Percentiles rank a stretch among this genome's conserved stretches.
Conservation (phyloP, 2,329 filamentous ascomycete species). For the Monosporascus sp. region DNA sequence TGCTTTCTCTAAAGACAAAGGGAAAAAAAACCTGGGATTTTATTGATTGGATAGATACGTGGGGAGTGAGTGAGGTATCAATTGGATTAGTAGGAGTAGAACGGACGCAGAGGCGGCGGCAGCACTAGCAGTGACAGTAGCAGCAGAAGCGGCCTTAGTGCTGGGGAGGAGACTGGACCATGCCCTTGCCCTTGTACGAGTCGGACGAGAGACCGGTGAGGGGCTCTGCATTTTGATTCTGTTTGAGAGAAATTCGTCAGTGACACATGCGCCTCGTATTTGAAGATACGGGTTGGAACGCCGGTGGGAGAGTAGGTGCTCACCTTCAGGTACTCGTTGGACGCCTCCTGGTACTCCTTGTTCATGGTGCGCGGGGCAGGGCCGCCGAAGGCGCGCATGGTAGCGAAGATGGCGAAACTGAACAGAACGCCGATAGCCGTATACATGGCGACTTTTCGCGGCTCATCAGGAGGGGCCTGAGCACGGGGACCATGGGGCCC, state of each 20-base stretch:
- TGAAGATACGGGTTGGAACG: not conserved
- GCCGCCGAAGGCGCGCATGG: conserved; percentile 66
- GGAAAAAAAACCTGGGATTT: conserved; percentile 17
- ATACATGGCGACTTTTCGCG: conserved; percentile 70
- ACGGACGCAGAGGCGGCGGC: not conserved
- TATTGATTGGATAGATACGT: conserved; percentile 8
- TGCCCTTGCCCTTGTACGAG: conserved; percentile 71
- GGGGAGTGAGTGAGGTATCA: conserved; percentile 13
- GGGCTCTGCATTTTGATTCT: conserved; percentile 82
- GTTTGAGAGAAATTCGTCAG: conserved; percentile 13
- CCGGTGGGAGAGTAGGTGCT: conserved; percentile 24
- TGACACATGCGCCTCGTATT: not conserved
- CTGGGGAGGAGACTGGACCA: conserved; percentile 65
- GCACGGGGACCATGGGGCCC: conserved; percentile 92
- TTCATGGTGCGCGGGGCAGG: conserved; percentile 80
- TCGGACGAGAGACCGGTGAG: conserved; percentile 77
- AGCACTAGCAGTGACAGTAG: not conserved
- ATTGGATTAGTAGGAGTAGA: conserved; percentile 5
- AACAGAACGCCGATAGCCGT: conserved; percentile 61
- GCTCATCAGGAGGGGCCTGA: conserved; percentile 75
- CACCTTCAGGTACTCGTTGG: conserved; percentile 92
- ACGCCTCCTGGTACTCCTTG: conserved; percentile 93
- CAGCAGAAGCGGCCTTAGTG: conserved; percentile 21
- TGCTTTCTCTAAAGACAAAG: conserved; percentile 33
- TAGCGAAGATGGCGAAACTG: conserved; percentile 66